Conservation (phyloP, 208 protist species). For the Phytomonas sp. region DNA sequence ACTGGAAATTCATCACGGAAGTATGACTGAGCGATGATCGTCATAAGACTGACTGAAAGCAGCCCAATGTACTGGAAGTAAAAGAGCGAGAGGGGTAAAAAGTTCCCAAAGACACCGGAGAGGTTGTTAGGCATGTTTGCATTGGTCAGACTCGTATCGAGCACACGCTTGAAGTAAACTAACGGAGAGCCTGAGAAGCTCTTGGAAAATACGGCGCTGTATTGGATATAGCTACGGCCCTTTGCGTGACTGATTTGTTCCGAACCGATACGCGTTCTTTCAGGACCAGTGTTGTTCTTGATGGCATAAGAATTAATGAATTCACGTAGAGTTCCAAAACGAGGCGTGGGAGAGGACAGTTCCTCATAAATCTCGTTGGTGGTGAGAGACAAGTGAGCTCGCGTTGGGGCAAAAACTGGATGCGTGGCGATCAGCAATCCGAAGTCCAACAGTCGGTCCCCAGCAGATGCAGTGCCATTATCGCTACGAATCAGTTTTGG, state of each 20-base stretch:
- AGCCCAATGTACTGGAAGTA: constrained; percentile 78
- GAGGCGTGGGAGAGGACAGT: constrained; percentile 33
- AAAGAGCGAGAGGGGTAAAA: constrained; percentile 67
- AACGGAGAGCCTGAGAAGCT: constrained; percentile 35
- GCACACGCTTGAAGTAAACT: constrained; percentile 70
- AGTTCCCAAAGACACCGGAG: constrained; percentile 65
- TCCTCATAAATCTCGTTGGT: constrained; percentile 61
- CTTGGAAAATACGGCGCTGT: constrained; percentile 69
- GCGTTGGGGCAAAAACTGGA: constrained; percentile 53
- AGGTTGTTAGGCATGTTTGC: constrained; percentile 61
- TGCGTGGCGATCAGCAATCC: constrained; percentile 67
- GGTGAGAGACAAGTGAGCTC: constrained; percentile 35
- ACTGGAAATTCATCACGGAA: constrained; percentile 74
- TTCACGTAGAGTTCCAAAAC: constrained; percentile 40
- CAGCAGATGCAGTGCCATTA: constrained; percentile 36
- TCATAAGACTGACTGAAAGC: constrained; percentile 78
- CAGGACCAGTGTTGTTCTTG: constrained; percentile 13
- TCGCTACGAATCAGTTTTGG: constrained; percentile 39
- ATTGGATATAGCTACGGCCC: constrained; percentile 66
- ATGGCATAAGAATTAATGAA: constrained; percentile 41
- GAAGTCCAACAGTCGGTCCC: constrained; percentile 75
- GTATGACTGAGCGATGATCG: constrained; percentile 75
- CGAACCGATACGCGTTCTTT: constrained; percentile 16
- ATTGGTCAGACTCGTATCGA: constrained; percentile 46
- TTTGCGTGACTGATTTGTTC: constrained; percentile 71